Base-by-base conservation (phyloP, 176 grass and related monocot genomes). In the Rhynchospora breviuscula region DNA sequence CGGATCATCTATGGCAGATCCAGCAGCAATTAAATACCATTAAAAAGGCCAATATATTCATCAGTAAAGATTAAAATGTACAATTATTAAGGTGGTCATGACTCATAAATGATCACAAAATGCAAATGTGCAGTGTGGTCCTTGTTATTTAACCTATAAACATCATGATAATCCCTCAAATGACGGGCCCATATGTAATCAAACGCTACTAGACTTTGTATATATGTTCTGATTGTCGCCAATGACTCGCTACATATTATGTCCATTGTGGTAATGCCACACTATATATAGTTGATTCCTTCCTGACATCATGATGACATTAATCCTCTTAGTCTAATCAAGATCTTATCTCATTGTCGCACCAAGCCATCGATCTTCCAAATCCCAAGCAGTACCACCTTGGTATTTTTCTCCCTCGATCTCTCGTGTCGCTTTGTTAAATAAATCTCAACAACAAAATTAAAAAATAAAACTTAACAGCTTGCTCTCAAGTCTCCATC, bases 271-370 rank as follows among this genome's bases (percentile, higher is more conserved):
- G 9, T 1, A 51, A 45, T 67, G 3, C 11, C 12, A 60, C 17
- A 60, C 18, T 62, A n/a, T 13, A 40, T 62, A n/a, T 13, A 40
- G 12, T 43, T 69, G 43, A 31, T 10, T 2, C 29, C 21, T 3
- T 54, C 6, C 48, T 82, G 80, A 82, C 80, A 82, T 82, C 80
- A 82, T 65, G 45, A 64, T 82, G 80, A 82, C 60, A 63, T 79
- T 54, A 81, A 80, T 23, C 57, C 43, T n/a, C 80, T 51, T 67
- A 82, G 46, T 82, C 56, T 82, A 82, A 82, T 51, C 59, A 82
- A 48, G 79, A 82, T 82, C 80, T 82, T 65, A 82, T 82, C 80
- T 49, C 59, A 52, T 49, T 82, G 80, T 82, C 80, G 60, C 80
- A 66, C 61, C 59, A 49, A 51, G 19, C 17, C 78, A 62, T 57